Base-by-base conservation (phyloP, 805 yeast species). In the Scheffersomyces coipomensis region DNA sequence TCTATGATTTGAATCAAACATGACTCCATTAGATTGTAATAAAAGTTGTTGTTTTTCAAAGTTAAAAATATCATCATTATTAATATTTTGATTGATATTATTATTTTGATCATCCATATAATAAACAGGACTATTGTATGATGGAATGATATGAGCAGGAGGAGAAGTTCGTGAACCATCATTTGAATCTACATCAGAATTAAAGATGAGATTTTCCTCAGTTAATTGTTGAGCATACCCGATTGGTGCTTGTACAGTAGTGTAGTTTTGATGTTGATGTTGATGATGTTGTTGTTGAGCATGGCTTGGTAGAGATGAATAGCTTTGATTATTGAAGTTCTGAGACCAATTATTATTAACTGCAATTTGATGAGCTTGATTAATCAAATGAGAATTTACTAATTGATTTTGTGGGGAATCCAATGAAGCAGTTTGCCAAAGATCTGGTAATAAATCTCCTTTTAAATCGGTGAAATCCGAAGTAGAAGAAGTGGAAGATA, bases 151-250 rank as follows among this genome's bases (percentile, higher is more conserved):
- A 16, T 16, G 33, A 2, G 33, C 29, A 25, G n/a, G 24, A 13
- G 35, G 37, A 2, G 27, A 18, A 18, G 31, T 24, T 7, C 30
- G 32, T 21, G 29, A 19, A 10, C 18, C 27, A 19, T 19, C 34
- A 12, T 39, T 26, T 18, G 38, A 33, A 33, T 19, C 35, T 17
- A 30, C 30, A 13, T 19, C 17, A 5, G 37, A 33, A 13, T 37
- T 38, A 27, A 32, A 39, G 23, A 23, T 40, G 34, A 69, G 49
- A 43, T 71, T 65, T 40, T 65, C 71, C 42, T 68, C 73, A 6
- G 74, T 65, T 38, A 68, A 49, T 4, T 55, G 56, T 13, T 54
- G 53, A 53, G 44, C 13, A 10, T 18, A 39, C 47, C 53, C 10
- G 53, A 53, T 34, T 52, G 51, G 25, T 51, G 55, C 16, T 24